Percentiles rank a stretch among this genome's conserved stretches.
These are phyloP conservation scores for Cytauxzoon felis DNA, from an alignment of 169 alveolate species.

Conservation along the genomic window DNA sequence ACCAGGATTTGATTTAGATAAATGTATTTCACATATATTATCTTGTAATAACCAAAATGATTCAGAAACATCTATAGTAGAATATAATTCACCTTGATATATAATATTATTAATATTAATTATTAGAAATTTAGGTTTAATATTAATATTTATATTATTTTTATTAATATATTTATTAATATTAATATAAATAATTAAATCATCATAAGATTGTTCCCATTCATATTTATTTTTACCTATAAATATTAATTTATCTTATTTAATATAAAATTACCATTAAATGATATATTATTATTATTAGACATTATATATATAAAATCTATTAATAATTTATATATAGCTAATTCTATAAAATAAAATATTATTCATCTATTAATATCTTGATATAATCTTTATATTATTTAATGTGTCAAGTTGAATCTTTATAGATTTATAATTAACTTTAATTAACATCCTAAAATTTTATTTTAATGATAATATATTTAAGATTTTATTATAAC, in stretches of 20 bases:
- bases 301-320: constrained; percentile 1
- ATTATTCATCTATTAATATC: no score
- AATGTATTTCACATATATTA: constrained; percentile 29
- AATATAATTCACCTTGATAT: constrained; percentile 18
- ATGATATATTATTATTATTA: not conserved
- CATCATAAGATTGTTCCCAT: constrained; percentile 61
- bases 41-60: constrained; percentile 53
- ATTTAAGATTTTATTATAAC: no score
- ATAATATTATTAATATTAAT: not conserved
- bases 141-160: constrained; percentile 24
- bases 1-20: constrained; percentile 41
- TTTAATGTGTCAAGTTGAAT: no score
- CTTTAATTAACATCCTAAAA: no score
- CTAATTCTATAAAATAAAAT: no score
- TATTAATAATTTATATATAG: not conserved
- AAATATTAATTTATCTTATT: no score
- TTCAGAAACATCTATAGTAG: constrained; percentile 15
- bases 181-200: constrained; percentile 29
- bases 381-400: no score
- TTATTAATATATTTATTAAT: constrained; percentile 20
- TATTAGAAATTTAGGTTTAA: constrained; percentile 10
- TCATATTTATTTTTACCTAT: constrained; percentile 24
- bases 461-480: no score
- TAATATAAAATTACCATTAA: not conserved
- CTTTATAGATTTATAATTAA: no score